These are phyloP conservation scores for Thermochaetoides thermophila DNA, from an alignment of 495 filamentous ascomycete species.

Conservation along the genomic window DNA sequence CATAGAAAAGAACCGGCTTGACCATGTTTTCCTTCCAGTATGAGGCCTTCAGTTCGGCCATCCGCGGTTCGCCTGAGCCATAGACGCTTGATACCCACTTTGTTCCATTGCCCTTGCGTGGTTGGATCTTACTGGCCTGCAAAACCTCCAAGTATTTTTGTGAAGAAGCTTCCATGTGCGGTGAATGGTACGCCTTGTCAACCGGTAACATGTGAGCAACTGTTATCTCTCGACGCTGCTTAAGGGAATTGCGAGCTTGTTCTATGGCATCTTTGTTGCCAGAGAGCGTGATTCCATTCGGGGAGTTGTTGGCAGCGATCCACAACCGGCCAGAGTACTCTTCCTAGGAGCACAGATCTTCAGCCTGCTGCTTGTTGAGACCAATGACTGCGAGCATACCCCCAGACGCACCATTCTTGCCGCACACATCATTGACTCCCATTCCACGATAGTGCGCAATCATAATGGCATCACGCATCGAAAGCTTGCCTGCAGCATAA, in stretches of 20 bases:
- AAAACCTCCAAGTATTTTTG: slow-evolving; percentile 26
- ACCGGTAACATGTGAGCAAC: slow-evolving; percentile 32
- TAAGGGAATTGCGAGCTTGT: slow-evolving; percentile 13
- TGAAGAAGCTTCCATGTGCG: slow-evolving; percentile 36
- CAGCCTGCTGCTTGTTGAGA: slow-evolving; percentile 21
- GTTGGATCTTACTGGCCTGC: slow-evolving; percentile 11
- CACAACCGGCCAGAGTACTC: slow-evolving; percentile 18
- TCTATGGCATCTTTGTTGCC: slow-evolving; percentile 27
- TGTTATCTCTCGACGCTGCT: slow-evolving; percentile 17
- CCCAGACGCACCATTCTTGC: slow-evolving; percentile 16
- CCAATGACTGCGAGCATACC: slow-evolving; percentile 27
- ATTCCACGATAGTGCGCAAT: slow-evolving; percentile 31
- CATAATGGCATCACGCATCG: slow-evolving; percentile 29
- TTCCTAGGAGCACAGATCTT: slow-evolving; percentile 13
- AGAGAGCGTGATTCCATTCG: slow-evolving; percentile 26
- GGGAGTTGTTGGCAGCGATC: slow-evolving; percentile 30
- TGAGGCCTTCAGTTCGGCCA: slow-evolving; percentile 12
- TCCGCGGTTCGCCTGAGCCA: slow-evolving; percentile 11
- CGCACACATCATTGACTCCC: slow-evolving; percentile 18
- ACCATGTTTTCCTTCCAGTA: slow-evolving; percentile 50
- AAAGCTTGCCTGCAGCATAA: slow-evolving; percentile 40
- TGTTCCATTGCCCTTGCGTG: slow-evolving; percentile 12
- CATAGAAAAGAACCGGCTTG: slow-evolving; percentile 39
- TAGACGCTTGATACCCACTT: slow-evolving; percentile 28
- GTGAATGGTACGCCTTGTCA: slow-evolving; percentile 47